Conservation (phyloP, 805 yeast species). For the Kazachstania martiniae region DNA sequence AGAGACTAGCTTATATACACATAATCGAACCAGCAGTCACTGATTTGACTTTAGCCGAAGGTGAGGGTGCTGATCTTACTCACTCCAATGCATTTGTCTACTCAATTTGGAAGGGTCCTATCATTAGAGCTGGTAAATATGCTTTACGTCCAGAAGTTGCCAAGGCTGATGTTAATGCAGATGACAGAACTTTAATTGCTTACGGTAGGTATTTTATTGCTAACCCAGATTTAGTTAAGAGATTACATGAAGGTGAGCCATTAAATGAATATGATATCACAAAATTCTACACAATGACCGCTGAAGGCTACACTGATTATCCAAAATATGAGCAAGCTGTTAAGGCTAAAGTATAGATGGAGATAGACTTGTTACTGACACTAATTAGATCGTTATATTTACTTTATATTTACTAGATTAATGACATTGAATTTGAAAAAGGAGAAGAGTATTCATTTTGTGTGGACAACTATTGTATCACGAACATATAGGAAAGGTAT, state of each 20-base stretch:
- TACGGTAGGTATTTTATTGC: conserved; percentile 39
- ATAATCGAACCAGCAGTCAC: conserved; percentile 35
- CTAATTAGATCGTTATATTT: too few relatives aligned
- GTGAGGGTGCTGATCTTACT: conserved; percentile 17
- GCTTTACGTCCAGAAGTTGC: conserved; percentile 17
- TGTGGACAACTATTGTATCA: too few relatives aligned
- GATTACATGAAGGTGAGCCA: conserved; percentile 31
- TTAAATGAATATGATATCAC: conserved; percentile 35
- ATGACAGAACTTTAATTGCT: conserved; percentile 34
- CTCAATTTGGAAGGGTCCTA: conserved; percentile 34
- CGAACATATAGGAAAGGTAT: too few relatives aligned
- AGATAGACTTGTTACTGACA: too few relatives aligned
- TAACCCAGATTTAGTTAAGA: conserved; percentile 41
- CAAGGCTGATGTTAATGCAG: conserved; percentile 24
- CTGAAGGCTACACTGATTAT: conserved; percentile 35
- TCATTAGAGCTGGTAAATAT: conserved; percentile 31
- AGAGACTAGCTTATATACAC: conserved; percentile 32
- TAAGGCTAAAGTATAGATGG: too few relatives aligned
- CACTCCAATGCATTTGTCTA: conserved; percentile 28
- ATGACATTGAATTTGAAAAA: too few relatives aligned
- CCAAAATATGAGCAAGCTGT: conserved; percentile 24
- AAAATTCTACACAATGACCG: conserved; percentile 33
- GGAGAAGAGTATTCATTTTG: too few relatives aligned
- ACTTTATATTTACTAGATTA: too few relatives aligned
- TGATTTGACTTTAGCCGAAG: conserved; percentile 11